phyloP scores from a whole-genome alignment of 495 filamentous ascomycete genomes.

The Hyaloscypha bicolor region DNA sequence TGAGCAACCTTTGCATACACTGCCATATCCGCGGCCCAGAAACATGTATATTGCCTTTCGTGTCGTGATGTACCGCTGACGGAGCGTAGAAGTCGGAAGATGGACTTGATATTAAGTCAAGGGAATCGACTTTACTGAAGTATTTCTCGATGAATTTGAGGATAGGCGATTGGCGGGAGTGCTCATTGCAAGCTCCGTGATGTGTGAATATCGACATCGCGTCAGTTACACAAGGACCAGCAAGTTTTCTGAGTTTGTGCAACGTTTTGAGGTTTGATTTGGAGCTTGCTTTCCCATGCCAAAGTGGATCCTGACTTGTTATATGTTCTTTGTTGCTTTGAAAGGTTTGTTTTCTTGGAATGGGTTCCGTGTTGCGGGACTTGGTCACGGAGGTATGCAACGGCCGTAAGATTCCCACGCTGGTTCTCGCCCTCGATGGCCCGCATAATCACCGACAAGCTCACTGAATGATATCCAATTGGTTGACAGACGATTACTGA shows the following conservation, averaged over 20 bases:
- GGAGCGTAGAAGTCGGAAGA: conserved; percentile 7
- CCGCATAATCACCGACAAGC: not conserved
- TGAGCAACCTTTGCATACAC: not conserved
- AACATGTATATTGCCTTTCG: conserved; percentile 12
- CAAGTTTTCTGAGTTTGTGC: not conserved
- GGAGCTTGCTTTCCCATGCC: not conserved
- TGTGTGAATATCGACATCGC: conserved; percentile 12
- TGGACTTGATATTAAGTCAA: not conserved
- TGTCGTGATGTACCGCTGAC: conserved; percentile 14
- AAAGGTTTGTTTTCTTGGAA: not conserved
- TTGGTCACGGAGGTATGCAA: not conserved
- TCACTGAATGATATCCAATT: not conserved
- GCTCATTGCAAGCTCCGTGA: conserved; percentile 6
- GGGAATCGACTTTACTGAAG: conserved; percentile 1
- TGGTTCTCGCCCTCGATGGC: not conserved
- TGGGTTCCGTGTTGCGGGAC: not conserved
- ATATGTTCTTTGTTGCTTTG: not conserved
- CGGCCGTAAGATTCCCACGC: not conserved
- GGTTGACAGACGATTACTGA: not conserved
- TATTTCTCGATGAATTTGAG: conserved; percentile 18
- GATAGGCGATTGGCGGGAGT: conserved; percentile 1
- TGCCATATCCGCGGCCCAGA: conserved; percentile 7
- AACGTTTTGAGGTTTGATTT: not conserved
- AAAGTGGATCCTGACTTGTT: not conserved
- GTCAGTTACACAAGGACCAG: not conserved